A percentile compares a stretch with the other conserved stretches of the same genome.
Evolutionary conservation across 2,329 filamentous ascomycete genomes (phyloP).

Genomic region (Byssothecium circinans): DNA sequence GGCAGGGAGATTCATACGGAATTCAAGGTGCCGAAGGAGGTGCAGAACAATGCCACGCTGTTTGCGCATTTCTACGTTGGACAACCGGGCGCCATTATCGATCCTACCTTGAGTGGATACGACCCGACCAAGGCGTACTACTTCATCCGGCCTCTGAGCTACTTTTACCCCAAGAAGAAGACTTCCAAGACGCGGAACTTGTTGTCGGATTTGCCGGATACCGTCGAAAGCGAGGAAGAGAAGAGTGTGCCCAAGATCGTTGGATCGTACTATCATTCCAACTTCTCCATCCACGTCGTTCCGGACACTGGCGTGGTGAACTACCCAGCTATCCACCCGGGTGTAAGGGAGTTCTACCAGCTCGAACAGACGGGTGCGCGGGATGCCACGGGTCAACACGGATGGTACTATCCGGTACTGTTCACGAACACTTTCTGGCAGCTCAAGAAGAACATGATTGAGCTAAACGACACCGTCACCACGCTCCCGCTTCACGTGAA

Average conservation of each 20-base stretch:
- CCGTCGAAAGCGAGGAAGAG: slow-evolving; percentile 53
- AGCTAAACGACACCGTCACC: slow-evolving; percentile 86
- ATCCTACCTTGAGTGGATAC: slow-evolving; percentile 72
- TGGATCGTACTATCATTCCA: slow-evolving; percentile 90
- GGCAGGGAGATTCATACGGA: slow-evolving; percentile 74
- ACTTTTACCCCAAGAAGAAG: slow-evolving; percentile 91
- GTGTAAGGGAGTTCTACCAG: slow-evolving; percentile 74
- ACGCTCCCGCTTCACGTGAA: slow-evolving; percentile 80
- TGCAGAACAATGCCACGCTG: slow-evolving; percentile 89
- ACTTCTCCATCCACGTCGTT: slow-evolving; percentile 85
- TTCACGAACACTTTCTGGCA: slow-evolving; percentile 99
- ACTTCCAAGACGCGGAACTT: slow-evolving; percentile 83
- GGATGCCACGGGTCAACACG: slow-evolving; percentile 81
- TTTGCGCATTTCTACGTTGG: slow-evolving; percentile 94
- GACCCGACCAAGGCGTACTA: slow-evolving; percentile 77
- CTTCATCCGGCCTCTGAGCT: slow-evolving; percentile 82
- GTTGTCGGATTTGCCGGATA: slow-evolving; percentile 57
- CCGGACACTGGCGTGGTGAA: slow-evolving; percentile 74
- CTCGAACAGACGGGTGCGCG: slow-evolving; percentile 80
- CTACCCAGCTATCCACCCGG: slow-evolving; percentile 69
- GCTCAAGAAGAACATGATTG: slow-evolving; percentile 84
- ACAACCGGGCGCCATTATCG: slow-evolving; percentile 72
- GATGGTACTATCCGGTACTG: slow-evolving; percentile 90
- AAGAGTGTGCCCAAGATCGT: slow-evolving; percentile 67
- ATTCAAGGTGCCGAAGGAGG: slow-evolving; percentile 74